phyloP scores from a whole-genome alignment of 2,329 filamentous ascomycete species.

The Lizonia empirigonia region DNA sequence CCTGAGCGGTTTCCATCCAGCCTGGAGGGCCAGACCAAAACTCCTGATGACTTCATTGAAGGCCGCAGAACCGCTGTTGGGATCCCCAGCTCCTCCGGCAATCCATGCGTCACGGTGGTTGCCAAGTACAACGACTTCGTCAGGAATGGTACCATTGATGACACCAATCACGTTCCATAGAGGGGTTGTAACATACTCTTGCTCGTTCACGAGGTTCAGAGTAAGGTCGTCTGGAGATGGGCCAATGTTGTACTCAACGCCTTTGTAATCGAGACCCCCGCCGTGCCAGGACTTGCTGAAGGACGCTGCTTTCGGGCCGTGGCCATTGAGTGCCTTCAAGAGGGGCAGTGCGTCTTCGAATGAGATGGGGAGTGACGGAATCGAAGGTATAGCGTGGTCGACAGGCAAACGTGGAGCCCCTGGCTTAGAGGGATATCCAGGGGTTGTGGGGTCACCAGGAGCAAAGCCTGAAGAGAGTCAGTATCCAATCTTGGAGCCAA shows the following conservation, averaged over 20 bases:
- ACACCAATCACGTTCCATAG: slow-evolving; percentile 81
- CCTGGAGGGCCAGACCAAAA: slow-evolving; percentile 72
- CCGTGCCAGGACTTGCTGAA: slow-evolving; percentile 76
- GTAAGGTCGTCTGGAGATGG: slow-evolving; percentile 74
- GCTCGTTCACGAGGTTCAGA: slow-evolving; percentile 56
- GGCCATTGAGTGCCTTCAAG: slow-evolving; percentile 86
- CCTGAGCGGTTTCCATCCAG: slow-evolving; percentile 82
- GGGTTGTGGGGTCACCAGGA: slow-evolving; percentile 83
- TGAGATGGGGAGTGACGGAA: slow-evolving; percentile 90
- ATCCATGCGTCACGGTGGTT: slow-evolving; percentile 94
- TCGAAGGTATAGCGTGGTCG: slow-evolving; percentile 74
- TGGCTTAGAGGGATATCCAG: slow-evolving; percentile 90
- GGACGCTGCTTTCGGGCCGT: slow-evolving; percentile 77
- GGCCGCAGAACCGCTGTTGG: slow-evolving; percentile 80
- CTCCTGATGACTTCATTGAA: slow-evolving; percentile 79
- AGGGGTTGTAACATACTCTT: slow-evolving; percentile 57
- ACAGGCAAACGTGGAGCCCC: slow-evolving; percentile 78
- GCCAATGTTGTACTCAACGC: slow-evolving; percentile 83
- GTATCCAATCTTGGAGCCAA: not conserved
- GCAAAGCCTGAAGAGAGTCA: slow-evolving; percentile 55
- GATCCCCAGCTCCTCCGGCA: slow-evolving; percentile 80
- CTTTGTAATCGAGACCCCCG: slow-evolving; percentile 76
- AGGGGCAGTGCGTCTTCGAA: slow-evolving; percentile 86
- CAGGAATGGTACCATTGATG: slow-evolving; percentile 82
- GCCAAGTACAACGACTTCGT: slow-evolving; percentile 89